Evolutionary conservation across 2,329 filamentous ascomycete genomes (phyloP), one percentile per base, ranked within the genome.

Genomic region (Colletotrichum tropicale): DNA sequence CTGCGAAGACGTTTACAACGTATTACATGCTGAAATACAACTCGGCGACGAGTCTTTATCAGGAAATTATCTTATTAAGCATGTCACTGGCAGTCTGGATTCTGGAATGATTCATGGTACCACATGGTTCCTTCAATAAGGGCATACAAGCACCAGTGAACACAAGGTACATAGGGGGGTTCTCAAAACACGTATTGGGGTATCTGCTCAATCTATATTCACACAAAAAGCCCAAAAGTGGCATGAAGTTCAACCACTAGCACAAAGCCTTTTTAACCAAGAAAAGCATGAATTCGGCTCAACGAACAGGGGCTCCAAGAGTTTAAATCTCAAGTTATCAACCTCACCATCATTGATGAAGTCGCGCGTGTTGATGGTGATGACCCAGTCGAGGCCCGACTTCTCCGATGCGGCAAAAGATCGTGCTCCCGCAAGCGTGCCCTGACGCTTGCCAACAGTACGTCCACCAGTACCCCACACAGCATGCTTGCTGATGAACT

Each of bases 401-500:
- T 21, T 13, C 18, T 55, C 56, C 15, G 43, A 21, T 13, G 28
- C 10, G n/a, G 43, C 74, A 32, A 32, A 74, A 4, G 71, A 16
- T 34, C 71, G n/a, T 16, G 75, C 71, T 6, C 75, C 75, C 4
- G 34, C 62, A 8, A 75, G 32, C 8, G 43, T 66, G 6, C 75
- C 71, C 9, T 67, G 36, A 1, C 75, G 64, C 48, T 26, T 28
- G 13, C 15, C n/a, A 0, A 18, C 24, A 8, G n/a, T 56, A 6
- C 73, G 73, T 6, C 58, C 38, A 6, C 73, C 73, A 8, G 58
- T 78, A 4, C 58, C 65, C 26, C 55, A 32, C 0, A 71, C 78
- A 2, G 78, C 73, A 8, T 79, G 68, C 16, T 26, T 58, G 56
- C 67, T 73, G 38, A 77, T 74, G 62, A 79, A 79, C 21, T 43